phyloP scores from a whole-genome alignment of 805 yeast species.

The Pichia paraexigua region DNA sequence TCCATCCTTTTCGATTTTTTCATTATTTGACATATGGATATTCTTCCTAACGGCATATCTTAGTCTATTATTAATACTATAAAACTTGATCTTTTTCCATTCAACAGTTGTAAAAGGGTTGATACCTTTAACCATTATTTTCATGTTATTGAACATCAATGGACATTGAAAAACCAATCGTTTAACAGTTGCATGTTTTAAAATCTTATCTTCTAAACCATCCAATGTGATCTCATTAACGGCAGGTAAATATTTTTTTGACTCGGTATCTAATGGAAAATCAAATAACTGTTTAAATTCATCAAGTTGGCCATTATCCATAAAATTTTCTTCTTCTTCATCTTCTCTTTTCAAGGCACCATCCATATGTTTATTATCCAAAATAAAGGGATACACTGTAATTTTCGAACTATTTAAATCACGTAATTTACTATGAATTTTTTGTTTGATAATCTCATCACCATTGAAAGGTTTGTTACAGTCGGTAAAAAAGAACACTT shows the following conservation, averaged over 20 bases:
- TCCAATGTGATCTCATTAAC: constrained; percentile 35
- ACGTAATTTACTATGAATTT: constrained; percentile 47
- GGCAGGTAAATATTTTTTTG: constrained; percentile 23
- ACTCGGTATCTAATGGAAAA: neutral
- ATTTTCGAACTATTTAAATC: constrained; percentile 52
- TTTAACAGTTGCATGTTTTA: constrained; percentile 51
- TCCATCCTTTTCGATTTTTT: constrained; percentile 25
- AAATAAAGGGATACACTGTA: constrained; percentile 55
- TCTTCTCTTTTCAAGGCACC: constrained; percentile 39
- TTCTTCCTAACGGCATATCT: constrained; percentile 45
- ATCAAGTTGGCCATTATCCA: constrained; percentile 7
- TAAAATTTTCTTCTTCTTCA: constrained; percentile 20
- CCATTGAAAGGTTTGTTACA: constrained; percentile 58
- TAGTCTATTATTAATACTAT: constrained; percentile 43
- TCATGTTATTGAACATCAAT: constrained; percentile 44
- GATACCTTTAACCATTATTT: constrained; percentile 66
- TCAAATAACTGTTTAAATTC: constrained; percentile 10
- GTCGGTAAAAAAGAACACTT: constrained; percentile 66
- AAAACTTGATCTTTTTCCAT: constrained; percentile 31
- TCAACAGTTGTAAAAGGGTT: constrained; percentile 36
- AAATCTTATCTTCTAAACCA: constrained; percentile 40
- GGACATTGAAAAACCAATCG: constrained; percentile 58
- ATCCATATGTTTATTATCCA: constrained; percentile 22
- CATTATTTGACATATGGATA: constrained; percentile 37
- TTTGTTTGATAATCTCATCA: constrained; percentile 32